Base-by-base conservation (phyloP, 75 land plant genomes). In the Sequoiadendron giganteum region DNA sequence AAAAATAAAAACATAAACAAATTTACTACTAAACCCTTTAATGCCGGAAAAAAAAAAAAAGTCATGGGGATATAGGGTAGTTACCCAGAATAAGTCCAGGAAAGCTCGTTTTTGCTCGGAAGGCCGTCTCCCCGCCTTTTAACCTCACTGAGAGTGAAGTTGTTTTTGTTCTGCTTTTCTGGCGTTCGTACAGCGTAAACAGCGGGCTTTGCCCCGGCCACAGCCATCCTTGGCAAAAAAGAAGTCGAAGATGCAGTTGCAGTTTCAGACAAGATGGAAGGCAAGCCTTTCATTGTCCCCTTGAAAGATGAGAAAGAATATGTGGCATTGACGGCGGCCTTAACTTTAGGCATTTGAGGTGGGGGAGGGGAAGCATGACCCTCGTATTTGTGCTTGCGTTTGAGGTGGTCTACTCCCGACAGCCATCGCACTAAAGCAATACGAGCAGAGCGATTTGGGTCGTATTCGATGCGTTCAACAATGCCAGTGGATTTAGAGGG, bases 381-480 rank as follows among this genome's bases (percentile, higher is more conserved):
- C 14, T 75, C 13, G 15, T 2, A 3, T 34, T 75, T 30, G 34
- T 5, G 3, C 14, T 25, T 34, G 34, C 16, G 77, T 10, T 13
- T 13, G 38, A 75, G 16, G 77, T 75, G 77, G 16, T 75, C 16
- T 30, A 32, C 38, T 13, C 77, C 77, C 4, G 77, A 32, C 9
- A 75, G 13, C 77, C 77, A 75, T 75, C 77, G 77, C 15, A 75
- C 77, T 10, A 75, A 34, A 34, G 77, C 77, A 34, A 75, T 75
- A 4, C 38, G 34, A 34, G 39, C 11, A 3, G 77, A 75, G 34
- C 77, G 77, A 32, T 75, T 75, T 34, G 77, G 77, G 38, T 75
- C 77, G 77, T 75, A 75, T 32, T 75, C 77, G 38, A 75, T 75
- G 38, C 77, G 77, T 13, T 75, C 77, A 30, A 75, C 77, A 34